Evolutionary conservation across 192 early-diverging fungal species (phyloP), one percentile per base, ranked within the genome.

Genomic region (Lunasporangiospora selenospora): DNA sequence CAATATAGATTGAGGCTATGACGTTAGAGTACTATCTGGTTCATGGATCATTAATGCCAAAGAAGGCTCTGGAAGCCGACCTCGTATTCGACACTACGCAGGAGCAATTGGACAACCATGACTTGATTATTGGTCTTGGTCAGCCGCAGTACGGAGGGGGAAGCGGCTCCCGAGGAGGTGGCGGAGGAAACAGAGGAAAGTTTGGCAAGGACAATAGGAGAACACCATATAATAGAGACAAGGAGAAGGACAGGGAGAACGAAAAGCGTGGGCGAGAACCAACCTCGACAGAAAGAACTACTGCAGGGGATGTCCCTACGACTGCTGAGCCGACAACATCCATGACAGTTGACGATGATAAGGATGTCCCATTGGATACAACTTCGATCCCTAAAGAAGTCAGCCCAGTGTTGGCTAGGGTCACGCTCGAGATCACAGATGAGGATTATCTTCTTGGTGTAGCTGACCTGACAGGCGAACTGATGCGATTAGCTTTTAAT

Each of bases 401-500:
- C n/a, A n/a, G n/a, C n/a, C n/a, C n/a, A n/a, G n/a, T n/a, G n/a
- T 23, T 38, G 19, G 38, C 23, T 12, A 39, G 39, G 32, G 41
- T 58, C 12, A 41, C 42, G 16, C 18, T 73, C 3, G 69, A 63
- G 18, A 49, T 85, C 9, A 69, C 82, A 11, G 65, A 80, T 12
- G 75, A 82, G 34, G 82, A 85, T 39, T 87, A 85, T 53, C 13
- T 87, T 19, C 53, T 83, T 4, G 86, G 86, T 10, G 53, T 88
- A 13, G 85, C 83, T 10, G 85, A 87, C 63, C 78, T 88, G 29
- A 85, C 83, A 9, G 86, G 86, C 41, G 85, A 87, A 51, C 48
- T 88, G 24, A 87, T 88, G 85, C 69, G 85, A 41, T 67, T 80
- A 13, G 75, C 75, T 6, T 85, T 87, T 63, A 85, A 85, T 40